Evolutionary conservation across 768 basidiomycete species (phyloP), one percentile per base, ranked within the genome.

Genomic region (Leucocoprinus leucothites): DNA sequence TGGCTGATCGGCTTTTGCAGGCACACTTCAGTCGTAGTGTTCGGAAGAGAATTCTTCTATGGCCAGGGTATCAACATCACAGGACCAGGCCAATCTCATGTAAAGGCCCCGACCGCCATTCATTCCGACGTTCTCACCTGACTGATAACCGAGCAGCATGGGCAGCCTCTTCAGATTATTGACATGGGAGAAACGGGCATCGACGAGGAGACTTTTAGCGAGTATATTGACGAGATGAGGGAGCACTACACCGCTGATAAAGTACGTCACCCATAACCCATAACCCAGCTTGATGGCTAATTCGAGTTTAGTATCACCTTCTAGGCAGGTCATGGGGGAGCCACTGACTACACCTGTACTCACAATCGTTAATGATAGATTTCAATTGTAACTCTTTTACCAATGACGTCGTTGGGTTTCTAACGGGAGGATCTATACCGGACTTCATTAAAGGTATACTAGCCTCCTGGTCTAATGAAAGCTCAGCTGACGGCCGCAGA

Each of bases 381-480:
- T 95, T 95, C 61, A 97, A 97, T 63, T 97, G 94, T 69, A 98
- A 98, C 68, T 89, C 91, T 1, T 98, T 98, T 61, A 94, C 93
- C 2, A 91, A 87, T 57, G 93, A 96, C 60, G 85, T 85, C 56
- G 72, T 93, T 31, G 93, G 89, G 2, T 94, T 97, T 65, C 70
- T 98, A 46, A 96, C 91, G 0, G 93, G 94, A 25, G 78, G 78
- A 3, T 82, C 83, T 14, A 90, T 97, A 51, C 94, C 94, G 2
- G 60, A 76, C 2, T 93, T 84, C 69, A 91, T 98, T 59, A 89
- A 82, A 71, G 88, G 94, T 87, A 60, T 36, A 48, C 11, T 6
- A 6, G 19, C 6, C 18, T 25, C 9, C 16, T 24, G 14, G 8
- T 44, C 9, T 35, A 11, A 56, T 19, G 28, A 16, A 43, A 47